Conservation (phyloP, 2,329 filamentous ascomycete species). For the Hirsutella thompsonii region DNA sequence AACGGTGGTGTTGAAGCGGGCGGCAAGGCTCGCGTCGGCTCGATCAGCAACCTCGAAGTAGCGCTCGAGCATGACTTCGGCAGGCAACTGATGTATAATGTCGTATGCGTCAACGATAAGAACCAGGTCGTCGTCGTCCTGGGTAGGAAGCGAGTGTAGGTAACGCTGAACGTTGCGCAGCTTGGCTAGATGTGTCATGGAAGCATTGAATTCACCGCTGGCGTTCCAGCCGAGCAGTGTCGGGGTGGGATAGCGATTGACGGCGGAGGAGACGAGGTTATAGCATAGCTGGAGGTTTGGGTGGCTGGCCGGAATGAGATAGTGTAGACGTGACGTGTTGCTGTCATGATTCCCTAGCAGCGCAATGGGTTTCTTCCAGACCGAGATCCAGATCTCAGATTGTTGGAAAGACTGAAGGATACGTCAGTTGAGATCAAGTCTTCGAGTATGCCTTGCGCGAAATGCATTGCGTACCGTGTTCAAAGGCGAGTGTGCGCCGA, state of each 20-base stretch:
- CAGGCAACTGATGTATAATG: slow-evolving; percentile 51
- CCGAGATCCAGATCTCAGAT: not conserved
- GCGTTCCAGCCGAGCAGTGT: slow-evolving; percentile 25
- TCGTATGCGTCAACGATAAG: slow-evolving; percentile 52
- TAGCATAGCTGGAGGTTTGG: slow-evolving; percentile 24
- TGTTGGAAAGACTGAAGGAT: not conserved
- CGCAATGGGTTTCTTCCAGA: not conserved
- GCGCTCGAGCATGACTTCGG: slow-evolving; percentile 47
- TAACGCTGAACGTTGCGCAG: slow-evolving; percentile 22
- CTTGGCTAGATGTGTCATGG: slow-evolving; percentile 24
- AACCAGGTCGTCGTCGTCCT: slow-evolving; percentile 43
- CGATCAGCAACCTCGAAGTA: slow-evolving; percentile 43
- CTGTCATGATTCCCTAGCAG: not conserved
- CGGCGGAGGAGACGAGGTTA: slow-evolving; percentile 22
- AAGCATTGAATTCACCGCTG: slow-evolving; percentile 19
- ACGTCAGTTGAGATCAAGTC: not conserved
- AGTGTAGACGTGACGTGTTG: slow-evolving; percentile 21
- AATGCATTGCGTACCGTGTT: not conserved
- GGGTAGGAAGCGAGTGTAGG: slow-evolving; percentile 13
- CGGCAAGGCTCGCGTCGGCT: slow-evolving; percentile 36
- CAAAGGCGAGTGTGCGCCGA: not conserved
- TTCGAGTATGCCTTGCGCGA: no score
- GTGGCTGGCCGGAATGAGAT: slow-evolving; percentile 22
- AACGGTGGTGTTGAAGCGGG: slow-evolving; percentile 30
- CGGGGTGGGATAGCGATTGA: slow-evolving; percentile 23